These are phyloP conservation scores for Chondrus crispus DNA, from an alignment of 23 red algal species.

Conservation along the genomic window DNA sequence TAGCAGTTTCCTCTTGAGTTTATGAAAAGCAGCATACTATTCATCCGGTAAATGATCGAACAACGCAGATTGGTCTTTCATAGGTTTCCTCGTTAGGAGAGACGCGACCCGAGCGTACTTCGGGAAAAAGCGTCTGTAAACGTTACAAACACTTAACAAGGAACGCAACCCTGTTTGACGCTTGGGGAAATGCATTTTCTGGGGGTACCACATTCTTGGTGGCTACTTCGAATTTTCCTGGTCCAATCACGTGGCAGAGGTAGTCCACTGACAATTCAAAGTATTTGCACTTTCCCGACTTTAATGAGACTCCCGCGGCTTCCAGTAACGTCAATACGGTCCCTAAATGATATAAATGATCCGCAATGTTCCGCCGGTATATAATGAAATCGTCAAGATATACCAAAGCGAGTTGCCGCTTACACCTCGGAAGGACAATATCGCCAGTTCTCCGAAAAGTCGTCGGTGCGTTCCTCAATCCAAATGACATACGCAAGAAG, in stretches of 20 bases:
- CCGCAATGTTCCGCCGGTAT: background rate
- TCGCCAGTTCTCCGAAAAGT: slow-evolving; percentile 20
- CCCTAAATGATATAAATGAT: background rate
- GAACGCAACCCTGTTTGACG: background rate
- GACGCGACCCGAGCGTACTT: background rate
- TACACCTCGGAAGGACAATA: background rate
- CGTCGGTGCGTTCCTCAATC: slow-evolving; percentile 8
- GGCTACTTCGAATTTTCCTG: background rate
- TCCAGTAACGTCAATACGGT: background rate
- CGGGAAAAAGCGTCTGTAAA: background rate
- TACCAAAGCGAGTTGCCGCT: background rate
- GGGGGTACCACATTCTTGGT: background rate
- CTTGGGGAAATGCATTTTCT: background rate
- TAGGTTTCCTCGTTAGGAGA: background rate
- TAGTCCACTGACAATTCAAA: slow-evolving; percentile 2
- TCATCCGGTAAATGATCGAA: background rate
- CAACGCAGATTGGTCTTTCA: background rate
- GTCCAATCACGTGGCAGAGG: background rate
- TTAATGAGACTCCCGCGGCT: too few relatives aligned
- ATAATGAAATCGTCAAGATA: slow-evolving; percentile 40
- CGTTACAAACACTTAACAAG: background rate
- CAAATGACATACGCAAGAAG: background rate
- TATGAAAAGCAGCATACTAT: background rate
- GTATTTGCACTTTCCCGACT: background rate
- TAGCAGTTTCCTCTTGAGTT: background rate